Evolutionary conservation across 805 yeast species (phyloP).

Genomic region (Zygosaccharomyces bailii): DNA sequence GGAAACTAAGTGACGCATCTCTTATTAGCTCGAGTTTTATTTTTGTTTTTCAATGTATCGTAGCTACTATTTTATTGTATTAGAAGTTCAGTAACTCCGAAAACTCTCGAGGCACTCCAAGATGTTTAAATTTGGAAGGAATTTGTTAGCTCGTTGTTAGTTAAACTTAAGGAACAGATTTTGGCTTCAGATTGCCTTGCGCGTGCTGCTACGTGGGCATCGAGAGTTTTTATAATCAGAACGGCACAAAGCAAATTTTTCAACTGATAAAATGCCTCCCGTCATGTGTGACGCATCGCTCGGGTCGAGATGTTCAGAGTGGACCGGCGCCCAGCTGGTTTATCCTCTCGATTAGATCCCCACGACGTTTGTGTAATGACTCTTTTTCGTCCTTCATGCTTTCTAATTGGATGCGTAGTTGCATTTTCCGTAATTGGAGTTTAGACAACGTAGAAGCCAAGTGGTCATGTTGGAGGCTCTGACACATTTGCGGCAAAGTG

Average conservation of each 20-base stretch:
- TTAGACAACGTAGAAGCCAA: constrained; percentile 8
- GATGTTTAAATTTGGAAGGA: not conserved
- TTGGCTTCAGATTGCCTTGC: not conserved
- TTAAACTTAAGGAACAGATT: constrained; percentile 31
- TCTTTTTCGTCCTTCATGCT: constrained; percentile 9
- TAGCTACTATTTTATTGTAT: not conserved
- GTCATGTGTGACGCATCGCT: not conserved
- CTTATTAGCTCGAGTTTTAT: not conserved
- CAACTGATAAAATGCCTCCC: constrained; percentile 3
- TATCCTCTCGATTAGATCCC: not conserved
- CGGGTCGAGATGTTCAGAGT: not conserved
- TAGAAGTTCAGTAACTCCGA: not conserved
- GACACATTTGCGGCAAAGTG: not conserved
- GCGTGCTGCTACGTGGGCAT: not conserved
- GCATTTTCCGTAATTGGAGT: constrained; percentile 9
- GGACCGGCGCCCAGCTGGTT: not conserved
- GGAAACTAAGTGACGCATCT: constrained; percentile 67
- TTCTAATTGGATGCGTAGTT: constrained; percentile 12
- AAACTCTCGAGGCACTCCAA: not conserved
- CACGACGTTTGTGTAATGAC: constrained; percentile 2
- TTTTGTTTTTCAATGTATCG: constrained; percentile 4
- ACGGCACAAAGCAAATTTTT: constrained; percentile 9
- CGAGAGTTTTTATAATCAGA: constrained; percentile 3
- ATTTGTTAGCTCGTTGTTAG: constrained; percentile 25
- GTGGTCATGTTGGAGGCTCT: not conserved